Evolutionary conservation across 1,139 yeast genomes (phyloP).

Genomic region (Suhomyces bribrorum): DNA sequence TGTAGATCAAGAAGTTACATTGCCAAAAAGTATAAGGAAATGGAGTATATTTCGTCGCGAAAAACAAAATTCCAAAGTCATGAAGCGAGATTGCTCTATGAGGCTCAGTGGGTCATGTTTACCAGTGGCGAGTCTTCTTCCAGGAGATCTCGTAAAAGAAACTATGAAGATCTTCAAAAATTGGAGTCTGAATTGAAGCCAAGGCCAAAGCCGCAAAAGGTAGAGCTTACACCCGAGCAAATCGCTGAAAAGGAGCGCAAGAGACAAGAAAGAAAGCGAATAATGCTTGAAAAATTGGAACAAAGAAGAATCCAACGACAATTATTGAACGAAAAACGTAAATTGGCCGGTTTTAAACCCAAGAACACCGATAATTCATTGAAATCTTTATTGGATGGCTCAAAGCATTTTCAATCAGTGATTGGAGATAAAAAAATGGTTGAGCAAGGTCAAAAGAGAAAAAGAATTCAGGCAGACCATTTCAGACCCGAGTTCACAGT

Average conservation of each 20-base stretch:
- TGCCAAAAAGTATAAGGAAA: slow-evolving; percentile 21
- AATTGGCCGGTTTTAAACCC: slow-evolving; percentile 1
- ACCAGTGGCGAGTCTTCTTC: slow-evolving; percentile 18
- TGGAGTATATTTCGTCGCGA: slow-evolving; percentile 26
- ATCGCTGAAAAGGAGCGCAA: slow-evolving; percentile 5
- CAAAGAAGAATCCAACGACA: slow-evolving; percentile 9
- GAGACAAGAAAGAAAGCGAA: slow-evolving; percentile 5
- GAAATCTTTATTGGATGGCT: slow-evolving; percentile 11
- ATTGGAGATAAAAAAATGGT: slow-evolving; percentile 37
- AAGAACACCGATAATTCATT: slow-evolving; percentile 3
- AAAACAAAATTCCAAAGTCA: slow-evolving; percentile 28
- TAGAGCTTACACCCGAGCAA: slow-evolving; percentile 9
- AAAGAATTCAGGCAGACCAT: slow-evolving; percentile 27
- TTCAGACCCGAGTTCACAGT: slow-evolving; percentile 25
- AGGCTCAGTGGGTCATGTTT: slow-evolving; percentile 39
- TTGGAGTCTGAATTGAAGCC: slow-evolving; percentile 3
- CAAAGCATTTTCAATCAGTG: slow-evolving; percentile 42
- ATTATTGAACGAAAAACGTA: not conserved
- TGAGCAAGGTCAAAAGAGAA: slow-evolving; percentile 36
- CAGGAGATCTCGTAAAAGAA: slow-evolving; percentile 14
- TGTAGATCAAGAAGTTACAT: slow-evolving; percentile 21
- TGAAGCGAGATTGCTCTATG: slow-evolving; percentile 37
- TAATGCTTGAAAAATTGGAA: slow-evolving; percentile 9
- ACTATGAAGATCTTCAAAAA: slow-evolving; percentile 9
- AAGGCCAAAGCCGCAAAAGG: slow-evolving; percentile 2